phyloP scores from a whole-genome alignment of 2,329 filamentous ascomycete species.

The Grosmannia clavigera region DNA sequence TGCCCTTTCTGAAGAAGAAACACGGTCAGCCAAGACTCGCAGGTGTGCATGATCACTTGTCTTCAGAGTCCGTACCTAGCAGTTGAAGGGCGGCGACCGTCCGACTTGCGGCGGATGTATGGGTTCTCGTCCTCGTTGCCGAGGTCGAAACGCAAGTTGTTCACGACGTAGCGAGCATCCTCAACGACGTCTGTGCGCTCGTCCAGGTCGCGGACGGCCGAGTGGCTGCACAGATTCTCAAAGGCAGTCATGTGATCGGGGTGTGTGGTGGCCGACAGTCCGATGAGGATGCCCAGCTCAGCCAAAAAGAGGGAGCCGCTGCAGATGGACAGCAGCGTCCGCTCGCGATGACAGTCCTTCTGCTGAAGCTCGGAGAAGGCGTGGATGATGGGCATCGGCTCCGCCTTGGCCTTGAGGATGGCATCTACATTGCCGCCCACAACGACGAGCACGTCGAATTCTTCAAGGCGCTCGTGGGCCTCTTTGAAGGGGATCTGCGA shows the following conservation, averaged over 20 bases:
- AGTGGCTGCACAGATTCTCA: conserved; percentile 69
- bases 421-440: conserved; percentile 56
- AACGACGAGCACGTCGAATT: conserved; percentile 70
- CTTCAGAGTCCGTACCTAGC: conserved; percentile 35
- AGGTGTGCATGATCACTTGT: too few relatives aligned
- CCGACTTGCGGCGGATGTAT: conserved; percentile 66
- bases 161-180: conserved; percentile 72
- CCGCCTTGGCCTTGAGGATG: conserved; percentile 53
- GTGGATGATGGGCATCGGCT: conserved; percentile 60
- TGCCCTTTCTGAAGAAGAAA: conserved; percentile 52
- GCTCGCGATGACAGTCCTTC: conserved; percentile 65
- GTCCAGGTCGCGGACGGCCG: conserved; percentile 53
- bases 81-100: conserved; percentile 48
- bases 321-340: conserved; percentile 69
- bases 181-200: conserved; percentile 77
- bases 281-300: conserved; percentile 62
- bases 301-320: conserved; percentile 69
- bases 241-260: conserved; percentile 69
- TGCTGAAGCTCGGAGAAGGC: conserved; percentile 71
- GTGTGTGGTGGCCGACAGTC: conserved; percentile 71
- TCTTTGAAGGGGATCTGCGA: conserved; percentile 70
- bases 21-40: too few relatives aligned
- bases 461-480: conserved; percentile 58
- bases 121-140: conserved; percentile 73
- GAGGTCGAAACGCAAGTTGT: conserved; percentile 80